These are phyloP conservation scores for Xerocomus minutiporus DNA, from an alignment of 1,284 basidiomycete genomes.

Conservation along the genomic window DNA sequence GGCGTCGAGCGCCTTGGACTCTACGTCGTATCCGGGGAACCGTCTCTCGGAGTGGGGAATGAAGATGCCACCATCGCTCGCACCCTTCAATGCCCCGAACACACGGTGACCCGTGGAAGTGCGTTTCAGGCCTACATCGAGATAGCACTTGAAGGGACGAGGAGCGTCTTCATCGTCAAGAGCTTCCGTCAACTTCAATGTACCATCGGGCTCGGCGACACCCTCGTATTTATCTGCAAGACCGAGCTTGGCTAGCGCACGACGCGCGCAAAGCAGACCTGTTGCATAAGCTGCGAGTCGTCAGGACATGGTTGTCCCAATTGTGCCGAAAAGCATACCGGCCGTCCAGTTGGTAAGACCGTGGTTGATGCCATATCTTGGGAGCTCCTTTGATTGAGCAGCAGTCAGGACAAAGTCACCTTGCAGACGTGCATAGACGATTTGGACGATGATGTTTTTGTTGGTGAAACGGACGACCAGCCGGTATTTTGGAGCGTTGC, in stretches of 20 bases:
- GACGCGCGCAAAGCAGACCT: conserved; percentile 92
- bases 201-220: conserved; percentile 89
- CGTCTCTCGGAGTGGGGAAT: conserved; percentile 98
- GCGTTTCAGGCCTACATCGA: conserved; percentile 97
- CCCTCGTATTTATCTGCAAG: conserved; percentile 99
- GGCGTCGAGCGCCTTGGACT: conserved; percentile 90
- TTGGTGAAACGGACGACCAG: conserved; percentile 98
- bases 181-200: conserved; percentile 76
- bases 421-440: conserved; percentile 95
- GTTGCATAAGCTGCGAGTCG: conserved; percentile 82
- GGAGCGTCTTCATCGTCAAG: conserved; percentile 92
- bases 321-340: conserved; percentile 41
- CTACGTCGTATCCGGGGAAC: conserved; percentile 97
- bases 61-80: conserved; percentile 96
- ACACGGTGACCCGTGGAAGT: conserved; percentile 98
- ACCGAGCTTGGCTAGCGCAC: conserved; percentile 92
- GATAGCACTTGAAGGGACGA: conserved; percentile 97
- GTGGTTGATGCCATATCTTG: conserved; percentile 95
- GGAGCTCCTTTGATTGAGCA: conserved; percentile 89
- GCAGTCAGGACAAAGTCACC: conserved; percentile 92
- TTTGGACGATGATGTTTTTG: conserved; percentile 87
- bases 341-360: conserved; percentile 99
- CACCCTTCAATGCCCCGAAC: conserved; percentile 99
- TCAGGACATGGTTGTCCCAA: neutral
- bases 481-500: conserved; percentile 97